Conservation (phyloP, 306 rosid genomes). For the Rosa chinensis region DNA sequence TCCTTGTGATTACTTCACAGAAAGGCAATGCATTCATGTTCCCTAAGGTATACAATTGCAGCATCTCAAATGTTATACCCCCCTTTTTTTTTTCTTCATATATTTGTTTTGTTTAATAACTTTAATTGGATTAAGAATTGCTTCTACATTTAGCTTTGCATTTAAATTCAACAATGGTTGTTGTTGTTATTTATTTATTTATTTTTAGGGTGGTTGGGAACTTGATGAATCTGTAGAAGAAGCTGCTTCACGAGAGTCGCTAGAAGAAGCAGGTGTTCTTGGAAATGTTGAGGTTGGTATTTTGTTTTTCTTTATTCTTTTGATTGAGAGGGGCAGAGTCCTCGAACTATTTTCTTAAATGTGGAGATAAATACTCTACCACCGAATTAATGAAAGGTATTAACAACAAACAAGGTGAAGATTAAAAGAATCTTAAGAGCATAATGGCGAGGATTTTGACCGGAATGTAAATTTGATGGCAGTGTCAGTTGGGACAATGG, state of each 20-base stretch:
- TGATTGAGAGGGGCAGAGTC: neutral
- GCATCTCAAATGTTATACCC: neutral
- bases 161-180: too few species aligned
- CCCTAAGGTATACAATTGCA: constrained; percentile 61
- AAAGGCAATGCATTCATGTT: constrained; percentile 77
- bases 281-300: constrained; percentile 74
- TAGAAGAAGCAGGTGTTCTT: constrained; percentile 92
- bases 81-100: neutral
- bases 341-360: neutral
- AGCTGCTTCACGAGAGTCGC: constrained; percentile 89
- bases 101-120: neutral
- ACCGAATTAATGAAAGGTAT: too few species aligned
- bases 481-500: constrained; percentile 91
- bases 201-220: constrained; percentile 90
- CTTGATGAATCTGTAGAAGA: constrained; percentile 90
- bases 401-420: neutral
- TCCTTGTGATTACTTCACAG: constrained; percentile 85
- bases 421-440: neutral
- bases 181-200: neutral
- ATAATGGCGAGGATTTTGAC: neutral
- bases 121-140: neutral
- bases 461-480: constrained; percentile 10
- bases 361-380: too few species aligned
- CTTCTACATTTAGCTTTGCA: neutral
- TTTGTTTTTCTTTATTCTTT: neutral